Base-by-base conservation (phyloP, 1,284 basidiomycete species). In the Violaceomyces palustris region DNA sequence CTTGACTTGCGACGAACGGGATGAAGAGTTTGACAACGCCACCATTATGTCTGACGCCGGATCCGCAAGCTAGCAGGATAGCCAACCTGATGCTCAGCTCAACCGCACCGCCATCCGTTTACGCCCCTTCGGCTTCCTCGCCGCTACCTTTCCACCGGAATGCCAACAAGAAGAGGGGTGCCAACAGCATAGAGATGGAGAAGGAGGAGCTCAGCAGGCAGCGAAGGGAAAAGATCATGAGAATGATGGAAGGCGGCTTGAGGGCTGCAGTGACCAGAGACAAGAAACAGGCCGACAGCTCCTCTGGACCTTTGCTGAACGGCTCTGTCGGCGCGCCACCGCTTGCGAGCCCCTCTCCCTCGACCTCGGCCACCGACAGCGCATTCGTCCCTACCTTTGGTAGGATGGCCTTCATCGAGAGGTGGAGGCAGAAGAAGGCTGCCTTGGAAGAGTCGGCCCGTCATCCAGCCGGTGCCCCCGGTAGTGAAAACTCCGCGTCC, bases 31-130 rank as follows among this genome's bases (percentile, higher is more conserved):
- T 69, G 2, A 72, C 69, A 1, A 55, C 67, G 3, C 66, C 69
- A 1, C 68, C 68, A 4, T 56, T 72, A 8, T 72, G 69, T 35
- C 59, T 72, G 11, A 52, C 57, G 6, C 62, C 69, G 0, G 69
- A 72, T 25, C 56, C 62, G 17, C 67, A 68, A 26, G 68, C 58
- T 0, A 61, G 57, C 12, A 46, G 65, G 9, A 72, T 72, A 22
- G 65, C 69, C 9, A 72, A 72, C 25, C 37, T 66, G 1, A 69
- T 69, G 64, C 52, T 67, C 19, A 56, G 53, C 45, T 53, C 64
- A 22, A 69, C 69, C 1, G 64, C 69, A 11, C 49, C 56, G 2
- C 60, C 64, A 1, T 46, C 51, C 3, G 42, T 47, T 9, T 64
- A 64, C 37, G 39, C 39, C 11, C 50, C 58, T 1, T 58, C 55